A percentile compares a stretch with the other conserved stretches of the same genome.
phyloP scores from a whole-genome alignment of 2,329 filamentous ascomycete genomes.

The Monosporascus ibericus region DNA sequence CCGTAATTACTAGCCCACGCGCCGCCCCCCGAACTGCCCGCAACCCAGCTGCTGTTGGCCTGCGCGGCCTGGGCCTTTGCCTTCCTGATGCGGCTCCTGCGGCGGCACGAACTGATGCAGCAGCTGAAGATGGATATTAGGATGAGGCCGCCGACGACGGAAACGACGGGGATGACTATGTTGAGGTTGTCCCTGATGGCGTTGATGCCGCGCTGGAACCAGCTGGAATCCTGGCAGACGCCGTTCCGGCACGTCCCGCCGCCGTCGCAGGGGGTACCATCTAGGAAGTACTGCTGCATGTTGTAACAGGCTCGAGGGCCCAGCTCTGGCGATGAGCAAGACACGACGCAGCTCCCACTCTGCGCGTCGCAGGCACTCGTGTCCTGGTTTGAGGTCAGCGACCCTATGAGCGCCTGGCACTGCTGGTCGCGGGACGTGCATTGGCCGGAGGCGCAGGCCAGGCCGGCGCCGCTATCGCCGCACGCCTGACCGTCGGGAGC shows the following conservation, averaged over 20 bases:
- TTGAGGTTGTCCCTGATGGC: constrained; percentile 75
- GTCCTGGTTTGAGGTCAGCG: constrained; percentile 64
- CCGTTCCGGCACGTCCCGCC: constrained; percentile 78
- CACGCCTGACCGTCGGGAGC: constrained; percentile 66
- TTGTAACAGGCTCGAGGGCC: constrained; percentile 61
- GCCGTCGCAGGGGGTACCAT: constrained; percentile 78
- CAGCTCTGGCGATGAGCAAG: constrained; percentile 67
- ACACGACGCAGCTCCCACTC: constrained; percentile 62
- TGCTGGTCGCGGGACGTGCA: constrained; percentile 89
- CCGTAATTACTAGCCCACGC: not conserved
- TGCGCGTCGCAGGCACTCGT: constrained; percentile 71
- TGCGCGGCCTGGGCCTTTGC: constrained; percentile 18
- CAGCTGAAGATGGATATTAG: constrained; percentile 65
- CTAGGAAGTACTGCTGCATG: constrained; percentile 86
- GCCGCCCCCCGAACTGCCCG: not conserved
- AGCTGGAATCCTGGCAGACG: constrained; percentile 63
- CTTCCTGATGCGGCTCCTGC: constrained; percentile 23
- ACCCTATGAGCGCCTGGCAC: constrained; percentile 79
- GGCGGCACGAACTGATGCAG: constrained; percentile 50
- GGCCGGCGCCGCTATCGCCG: constrained; percentile 52
- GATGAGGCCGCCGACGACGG: constrained; percentile 66
- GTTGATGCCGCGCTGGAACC: constrained; percentile 61
- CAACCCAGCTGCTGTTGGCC: constrained; percentile 21
- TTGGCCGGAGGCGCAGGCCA: constrained; percentile 84
- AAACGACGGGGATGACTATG: constrained; percentile 75